Percentiles rank a stretch among this genome's conserved stretches.
Conservation (phyloP, 2,329 filamentous ascomycete genomes). For the Aureobasidium pullulans region DNA sequence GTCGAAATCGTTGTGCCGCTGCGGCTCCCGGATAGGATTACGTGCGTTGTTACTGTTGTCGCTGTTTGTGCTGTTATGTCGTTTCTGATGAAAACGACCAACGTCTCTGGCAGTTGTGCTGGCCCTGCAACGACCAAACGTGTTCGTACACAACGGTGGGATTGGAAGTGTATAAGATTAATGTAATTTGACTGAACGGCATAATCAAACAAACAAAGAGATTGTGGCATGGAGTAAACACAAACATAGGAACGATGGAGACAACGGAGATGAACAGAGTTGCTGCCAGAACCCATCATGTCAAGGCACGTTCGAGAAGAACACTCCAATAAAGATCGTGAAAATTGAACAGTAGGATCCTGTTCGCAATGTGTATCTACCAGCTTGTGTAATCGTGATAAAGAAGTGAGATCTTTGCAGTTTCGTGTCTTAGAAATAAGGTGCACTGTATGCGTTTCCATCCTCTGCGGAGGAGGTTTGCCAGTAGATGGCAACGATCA, state of each 20-base stretch:
- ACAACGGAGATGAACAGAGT: neutral
- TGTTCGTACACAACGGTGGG: constrained; percentile 9
- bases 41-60: neutral
- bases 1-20: neutral
- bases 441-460: constrained; percentile 7
- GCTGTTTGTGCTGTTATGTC: constrained; percentile 9
- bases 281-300: neutral
- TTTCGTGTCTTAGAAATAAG: constrained; percentile 8
- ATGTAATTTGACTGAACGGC: constrained; percentile 8
- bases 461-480: neutral
- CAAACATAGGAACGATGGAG: neutral
- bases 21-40: neutral
- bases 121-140: constrained; percentile 5
- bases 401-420: neutral
- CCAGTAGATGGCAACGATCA: neutral
- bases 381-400: neutral
- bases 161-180: constrained; percentile 6
- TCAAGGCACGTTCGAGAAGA: too few species aligned
- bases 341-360: too few species aligned
- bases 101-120: constrained; percentile 7
- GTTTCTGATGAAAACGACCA: constrained; percentile 2
- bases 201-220: neutral
- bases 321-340: too few species aligned
- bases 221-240: neutral
- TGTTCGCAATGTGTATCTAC: neutral